Conservation (phyloP, 169 alveolate genomes). For the Plasmodium relictum region DNA sequence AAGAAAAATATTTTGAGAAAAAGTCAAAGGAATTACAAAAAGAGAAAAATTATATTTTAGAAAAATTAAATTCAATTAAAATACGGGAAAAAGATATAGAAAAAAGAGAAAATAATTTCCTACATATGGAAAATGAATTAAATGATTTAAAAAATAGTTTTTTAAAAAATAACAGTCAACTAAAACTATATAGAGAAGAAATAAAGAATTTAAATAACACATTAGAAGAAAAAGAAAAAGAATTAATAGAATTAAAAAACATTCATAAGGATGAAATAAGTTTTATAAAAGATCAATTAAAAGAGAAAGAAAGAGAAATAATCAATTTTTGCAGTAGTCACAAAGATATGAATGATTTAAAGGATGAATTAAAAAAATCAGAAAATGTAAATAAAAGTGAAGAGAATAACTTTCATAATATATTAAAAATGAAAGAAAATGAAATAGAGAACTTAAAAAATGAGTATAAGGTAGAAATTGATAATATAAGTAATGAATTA, state of each 20-base stretch:
- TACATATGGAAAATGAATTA: slow-evolving; percentile 41
- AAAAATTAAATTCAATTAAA: slow-evolving; percentile 44
- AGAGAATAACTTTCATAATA: background rate
- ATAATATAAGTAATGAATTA: slow-evolving; percentile 21
- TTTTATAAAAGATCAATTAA: slow-evolving; percentile 14
- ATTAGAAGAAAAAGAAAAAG: slow-evolving; percentile 56
- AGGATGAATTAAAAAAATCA: background rate
- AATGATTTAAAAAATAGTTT: slow-evolving; percentile 33
- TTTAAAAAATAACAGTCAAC: slow-evolving; percentile 38
- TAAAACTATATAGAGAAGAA: slow-evolving; percentile 26
- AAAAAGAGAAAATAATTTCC: slow-evolving; percentile 43
- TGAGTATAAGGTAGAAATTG: slow-evolving; percentile 18
- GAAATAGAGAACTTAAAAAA: slow-evolving; percentile 12
- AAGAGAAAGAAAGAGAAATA: slow-evolving; percentile 10
- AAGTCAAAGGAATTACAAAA: slow-evolving; percentile 23
- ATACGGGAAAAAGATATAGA: slow-evolving; percentile 24
- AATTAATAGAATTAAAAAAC: slow-evolving; percentile 41
- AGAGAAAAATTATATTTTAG: slow-evolving; percentile 7
- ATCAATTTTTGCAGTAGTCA: background rate
- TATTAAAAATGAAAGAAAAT: slow-evolving; percentile 24
- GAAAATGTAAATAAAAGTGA: slow-evolving; percentile 3
- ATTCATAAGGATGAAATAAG: slow-evolving; percentile 18
- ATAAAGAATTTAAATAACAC: slow-evolving; percentile 39
- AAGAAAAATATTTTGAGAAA: slow-evolving; percentile 44
- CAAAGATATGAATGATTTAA: background rate